Evolutionary conservation across 441 rosid species (phyloP).

Genomic region (Adansonia madagascariensis): DNA sequence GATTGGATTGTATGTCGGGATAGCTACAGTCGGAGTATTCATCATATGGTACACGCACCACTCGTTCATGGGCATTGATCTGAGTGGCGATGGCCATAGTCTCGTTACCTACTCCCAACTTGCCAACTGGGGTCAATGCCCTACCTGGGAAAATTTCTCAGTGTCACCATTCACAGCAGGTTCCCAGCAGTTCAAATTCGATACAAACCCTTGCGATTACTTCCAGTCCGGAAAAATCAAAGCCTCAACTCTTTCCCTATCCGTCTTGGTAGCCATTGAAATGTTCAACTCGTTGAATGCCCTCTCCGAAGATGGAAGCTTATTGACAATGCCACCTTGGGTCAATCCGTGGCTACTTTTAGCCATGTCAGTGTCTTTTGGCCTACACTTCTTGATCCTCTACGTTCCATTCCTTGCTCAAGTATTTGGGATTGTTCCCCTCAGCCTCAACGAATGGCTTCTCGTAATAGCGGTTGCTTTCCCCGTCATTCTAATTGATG

Average conservation of each 20-base stretch:
- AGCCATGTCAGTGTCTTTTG: constrained; percentile 82
- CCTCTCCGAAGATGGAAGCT: constrained; percentile 83
- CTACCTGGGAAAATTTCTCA: constrained; percentile 64
- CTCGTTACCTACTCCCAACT: too few species aligned
- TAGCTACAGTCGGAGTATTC: constrained; percentile 90
- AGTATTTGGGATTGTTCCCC: constrained; percentile 78
- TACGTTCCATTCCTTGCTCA: constrained; percentile 82
- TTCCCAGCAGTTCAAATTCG: constrained; percentile 47
- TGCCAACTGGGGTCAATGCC: constrained; percentile 60
- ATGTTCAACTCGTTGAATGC: constrained; percentile 97
- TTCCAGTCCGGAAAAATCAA: constrained; percentile 80
- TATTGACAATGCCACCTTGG: constrained; percentile 91
- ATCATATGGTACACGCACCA: constrained; percentile 83
- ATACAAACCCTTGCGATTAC: constrained; percentile 73
- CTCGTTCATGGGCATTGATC: constrained; percentile 73
- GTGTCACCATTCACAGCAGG: constrained; percentile 80
- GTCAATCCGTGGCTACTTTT: constrained; percentile 83
- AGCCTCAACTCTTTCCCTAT: constrained; percentile 85
- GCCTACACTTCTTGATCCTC: constrained; percentile 81
- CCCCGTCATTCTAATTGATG: constrained; percentile 81
- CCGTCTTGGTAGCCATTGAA: constrained; percentile 91
- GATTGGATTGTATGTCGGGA: constrained; percentile 34
- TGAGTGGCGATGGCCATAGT: too few species aligned
- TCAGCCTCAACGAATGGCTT: constrained; percentile 86
- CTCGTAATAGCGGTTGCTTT: constrained; percentile 71